A percentile compares a stretch with the other conserved stretches of the same genome.
phyloP scores from a whole-genome alignment of 495 filamentous ascomycete genomes.

The Penicillium atrosanguineum region DNA sequence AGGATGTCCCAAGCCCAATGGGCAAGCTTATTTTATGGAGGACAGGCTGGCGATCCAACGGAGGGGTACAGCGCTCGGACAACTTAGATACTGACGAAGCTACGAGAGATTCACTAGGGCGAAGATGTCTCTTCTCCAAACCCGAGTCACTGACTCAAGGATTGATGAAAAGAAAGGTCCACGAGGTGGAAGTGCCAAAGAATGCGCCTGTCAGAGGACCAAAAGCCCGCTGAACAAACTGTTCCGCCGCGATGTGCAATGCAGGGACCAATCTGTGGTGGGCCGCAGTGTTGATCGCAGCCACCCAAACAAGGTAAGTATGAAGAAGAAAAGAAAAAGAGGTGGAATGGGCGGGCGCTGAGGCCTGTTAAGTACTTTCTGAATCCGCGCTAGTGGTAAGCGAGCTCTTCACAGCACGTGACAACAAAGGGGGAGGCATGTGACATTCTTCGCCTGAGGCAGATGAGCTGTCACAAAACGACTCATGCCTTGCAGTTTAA shows the following conservation, averaged over 20 bases:
- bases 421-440: neutral
- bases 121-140: constrained; percentile 50
- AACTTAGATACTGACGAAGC: too few relatives aligned
- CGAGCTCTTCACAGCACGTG: constrained; percentile 15
- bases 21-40: too few relatives aligned
- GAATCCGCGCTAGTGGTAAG: constrained; percentile 29
- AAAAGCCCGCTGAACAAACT: constrained; percentile 61
- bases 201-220: constrained; percentile 64
- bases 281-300: constrained; percentile 60
- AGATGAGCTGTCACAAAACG: neutral
- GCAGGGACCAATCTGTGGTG: constrained; percentile 62
- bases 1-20: too few relatives aligned
- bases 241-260: constrained; percentile 68
- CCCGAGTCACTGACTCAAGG: constrained; percentile 39
- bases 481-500: constrained; percentile 9
- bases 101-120: too few relatives aligned
- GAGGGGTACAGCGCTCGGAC: too few relatives aligned
- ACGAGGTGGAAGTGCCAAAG: constrained; percentile 57
- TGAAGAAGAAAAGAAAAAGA: constrained; percentile 58
- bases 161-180: constrained; percentile 54
- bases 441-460: neutral
- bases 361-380: constrained; percentile 26
- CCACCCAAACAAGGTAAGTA: constrained; percentile 72
- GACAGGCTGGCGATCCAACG: too few relatives aligned
- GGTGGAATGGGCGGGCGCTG: constrained; percentile 17